Evolutionary conservation across 2,329 filamentous ascomycete genomes (phyloP), one percentile per base, ranked within the genome.

Genomic region (Beauveria sp.): DNA sequence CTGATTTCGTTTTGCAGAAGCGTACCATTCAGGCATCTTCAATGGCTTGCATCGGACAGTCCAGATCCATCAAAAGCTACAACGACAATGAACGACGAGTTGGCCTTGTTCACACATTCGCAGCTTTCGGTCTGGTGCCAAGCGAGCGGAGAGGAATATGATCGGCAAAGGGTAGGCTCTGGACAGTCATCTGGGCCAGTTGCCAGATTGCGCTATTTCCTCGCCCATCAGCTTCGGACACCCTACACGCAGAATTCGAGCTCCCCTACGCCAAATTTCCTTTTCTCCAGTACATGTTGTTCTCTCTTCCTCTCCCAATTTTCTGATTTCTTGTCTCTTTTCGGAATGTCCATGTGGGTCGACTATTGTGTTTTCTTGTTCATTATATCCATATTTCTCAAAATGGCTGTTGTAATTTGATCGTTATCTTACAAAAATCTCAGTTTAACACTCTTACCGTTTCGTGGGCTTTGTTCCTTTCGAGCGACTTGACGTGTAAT

Each of bases 391-490:
- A 60, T 63, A 63, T 58, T 51, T 60, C 26, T 63, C 50, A 59
- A 63, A 59, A 63, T 60, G 55, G 61, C 49, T 60, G 49, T 60
- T 63, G 57, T 64, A 64, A 64, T 64, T 55, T 61, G 46, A 63
- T 60, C 51, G 28, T 62, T 42, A 50, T 55, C 26, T 53, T 61
- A 58, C 46, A 24, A 26, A 26, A 40, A 20, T 34, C 34, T 38
- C 40, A 51, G 40, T 53, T 51, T 26, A 46, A 12, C 20, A 5
- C 26, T n/a, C 5, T 45, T 22, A 14, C n/a, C 48, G 24, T 45
- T 42, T 18, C 22, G n/a, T 31, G 51, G 10, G 9, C 24, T 26
- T 26, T 14, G 16, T 22, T 58, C 16, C n/a, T 51, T 38, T 8
- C 18, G 31, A 48, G 43, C 40, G 26, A 43, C 34, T 16, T 10